Evolutionary conservation across 352 stramenopile genomes (phyloP).

Genomic region (Pythium scleroteichum): DNA sequence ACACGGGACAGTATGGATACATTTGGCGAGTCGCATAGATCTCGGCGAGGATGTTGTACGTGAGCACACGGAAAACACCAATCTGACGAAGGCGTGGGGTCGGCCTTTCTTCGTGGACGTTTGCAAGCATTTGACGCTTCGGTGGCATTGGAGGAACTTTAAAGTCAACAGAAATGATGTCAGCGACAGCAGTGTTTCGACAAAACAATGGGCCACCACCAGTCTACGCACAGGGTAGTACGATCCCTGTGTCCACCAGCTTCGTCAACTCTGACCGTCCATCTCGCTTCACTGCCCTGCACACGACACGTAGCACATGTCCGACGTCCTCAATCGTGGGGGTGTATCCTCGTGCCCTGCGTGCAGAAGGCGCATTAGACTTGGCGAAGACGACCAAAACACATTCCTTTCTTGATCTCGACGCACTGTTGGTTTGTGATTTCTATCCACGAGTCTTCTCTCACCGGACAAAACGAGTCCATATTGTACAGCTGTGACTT

Average conservation of each 20-base stretch:
- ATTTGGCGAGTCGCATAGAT: slow-evolving; percentile 91
- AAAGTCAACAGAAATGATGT: slow-evolving; percentile 17
- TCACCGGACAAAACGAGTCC: slow-evolving; percentile 25
- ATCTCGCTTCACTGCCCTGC: slow-evolving; percentile 59
- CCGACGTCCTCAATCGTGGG: slow-evolving; percentile 68
- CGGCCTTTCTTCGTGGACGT: slow-evolving; percentile 73
- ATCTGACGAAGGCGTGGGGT: slow-evolving; percentile 77
- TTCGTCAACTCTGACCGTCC: slow-evolving; percentile 63
- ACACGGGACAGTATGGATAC: slow-evolving; percentile 98
- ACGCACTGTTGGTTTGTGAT: slow-evolving; percentile 30
- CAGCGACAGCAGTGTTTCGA: neutral
- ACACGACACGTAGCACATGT: slow-evolving; percentile 82
- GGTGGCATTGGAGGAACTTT: slow-evolving; percentile 76
- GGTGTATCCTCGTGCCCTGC: slow-evolving; percentile 54
- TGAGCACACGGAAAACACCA: slow-evolving; percentile 81
- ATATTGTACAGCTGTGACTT: slow-evolving; percentile 39
- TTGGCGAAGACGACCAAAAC: neutral
- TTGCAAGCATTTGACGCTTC: slow-evolving; percentile 80
- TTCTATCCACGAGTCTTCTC: slow-evolving; percentile 40
- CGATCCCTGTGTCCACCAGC: slow-evolving; percentile 81
- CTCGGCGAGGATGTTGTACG: slow-evolving; percentile 92
- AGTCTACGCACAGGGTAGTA: slow-evolving; percentile 73
- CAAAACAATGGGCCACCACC: neutral
- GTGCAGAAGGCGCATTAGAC: neutral
- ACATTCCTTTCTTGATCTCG: neutral